phyloP scores from a whole-genome alignment of 179 eudicot genomes.

The Patellifolia procumbens region DNA sequence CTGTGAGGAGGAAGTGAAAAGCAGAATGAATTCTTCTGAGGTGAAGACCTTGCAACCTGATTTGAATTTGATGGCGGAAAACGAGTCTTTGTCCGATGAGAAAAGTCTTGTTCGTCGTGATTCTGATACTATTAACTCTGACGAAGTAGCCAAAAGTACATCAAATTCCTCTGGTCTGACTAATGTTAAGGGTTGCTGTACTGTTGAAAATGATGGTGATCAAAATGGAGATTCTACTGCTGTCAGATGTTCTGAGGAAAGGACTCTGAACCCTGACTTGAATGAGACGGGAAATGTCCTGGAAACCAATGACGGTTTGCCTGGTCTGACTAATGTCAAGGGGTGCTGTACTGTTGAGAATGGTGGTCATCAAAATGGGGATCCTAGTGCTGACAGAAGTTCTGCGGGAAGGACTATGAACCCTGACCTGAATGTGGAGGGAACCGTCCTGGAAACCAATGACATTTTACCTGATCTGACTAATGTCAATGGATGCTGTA shows the following conservation, averaged over 20 bases:
- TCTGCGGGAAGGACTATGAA: too few relatives aligned
- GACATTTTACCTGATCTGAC: too few relatives aligned
- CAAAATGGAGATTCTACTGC: conserved; percentile 24
- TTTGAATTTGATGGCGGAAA: conserved; percentile 24
- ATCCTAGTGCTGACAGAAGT: too few relatives aligned
- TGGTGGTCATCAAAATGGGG: too few relatives aligned
- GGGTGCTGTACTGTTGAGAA: too few relatives aligned
- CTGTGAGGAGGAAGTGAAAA: conserved; percentile 27
- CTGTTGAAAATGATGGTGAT: conserved; percentile 21
- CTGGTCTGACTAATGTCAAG: too few relatives aligned
- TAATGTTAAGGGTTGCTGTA: conserved; percentile 15
- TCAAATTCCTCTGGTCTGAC: conserved; percentile 19
- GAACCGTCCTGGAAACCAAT: too few relatives aligned
- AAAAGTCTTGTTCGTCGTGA: background rate
- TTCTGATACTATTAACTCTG: conserved; percentile 20
- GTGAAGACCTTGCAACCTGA: conserved; percentile 20
- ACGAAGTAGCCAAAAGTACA: conserved; percentile 23
- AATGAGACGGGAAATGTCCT: conserved; percentile 13
- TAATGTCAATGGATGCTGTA: too few relatives aligned
- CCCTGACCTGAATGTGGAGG: too few relatives aligned
- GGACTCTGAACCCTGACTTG: conserved; percentile 6
- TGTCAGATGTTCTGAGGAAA: conserved; percentile 18
- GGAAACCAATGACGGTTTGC: background rate
- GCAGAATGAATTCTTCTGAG: conserved; percentile 14
- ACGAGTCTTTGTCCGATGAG: conserved; percentile 24